Evolutionary conservation across 306 rosid genomes (phyloP).

Genomic region (Prunus mongolica): DNA sequence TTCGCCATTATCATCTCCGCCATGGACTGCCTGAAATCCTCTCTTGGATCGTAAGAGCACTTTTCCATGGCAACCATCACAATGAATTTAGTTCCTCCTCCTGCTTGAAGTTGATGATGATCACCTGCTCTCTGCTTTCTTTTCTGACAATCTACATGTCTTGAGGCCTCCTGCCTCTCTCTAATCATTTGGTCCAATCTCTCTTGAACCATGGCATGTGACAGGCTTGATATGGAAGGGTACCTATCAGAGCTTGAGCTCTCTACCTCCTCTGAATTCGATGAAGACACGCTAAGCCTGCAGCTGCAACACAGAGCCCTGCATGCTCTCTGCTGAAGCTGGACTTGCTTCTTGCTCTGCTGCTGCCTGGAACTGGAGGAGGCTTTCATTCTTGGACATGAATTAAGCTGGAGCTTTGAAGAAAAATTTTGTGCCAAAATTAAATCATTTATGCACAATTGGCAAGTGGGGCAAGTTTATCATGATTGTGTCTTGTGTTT

Average conservation of each 20-base stretch:
- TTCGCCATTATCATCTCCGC: conserved; percentile 68
- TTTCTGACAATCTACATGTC: conserved; percentile 38
- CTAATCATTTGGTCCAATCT: conserved; percentile 80
- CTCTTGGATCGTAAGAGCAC: conserved; percentile 71
- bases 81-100: conserved; percentile 53
- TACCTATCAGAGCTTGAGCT: conserved; percentile 57
- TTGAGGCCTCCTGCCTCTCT: conserved; percentile 45
- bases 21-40: conserved; percentile 82
- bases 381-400: conserved; percentile 44
- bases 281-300: conserved; percentile 82
- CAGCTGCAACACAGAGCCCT: conserved; percentile 73
- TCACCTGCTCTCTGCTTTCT: conserved; percentile 34
- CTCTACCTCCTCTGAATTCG: conserved; percentile 70
- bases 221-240: conserved; percentile 70
- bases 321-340: conserved; percentile 50
- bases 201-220: conserved; percentile 98
- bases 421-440: conserved; percentile 21
- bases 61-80: conserved; percentile 89
- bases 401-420: conserved; percentile 33
- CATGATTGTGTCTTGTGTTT: conserved; percentile 56
- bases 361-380: conserved; percentile 42
- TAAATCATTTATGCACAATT: conserved; percentile 58
- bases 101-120: conserved; percentile 3
- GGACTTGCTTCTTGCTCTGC: conserved; percentile 32
- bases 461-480: conserved; percentile 52